Conservation (phyloP, 306 rosid species). For the Prinsepia uniflora region DNA sequence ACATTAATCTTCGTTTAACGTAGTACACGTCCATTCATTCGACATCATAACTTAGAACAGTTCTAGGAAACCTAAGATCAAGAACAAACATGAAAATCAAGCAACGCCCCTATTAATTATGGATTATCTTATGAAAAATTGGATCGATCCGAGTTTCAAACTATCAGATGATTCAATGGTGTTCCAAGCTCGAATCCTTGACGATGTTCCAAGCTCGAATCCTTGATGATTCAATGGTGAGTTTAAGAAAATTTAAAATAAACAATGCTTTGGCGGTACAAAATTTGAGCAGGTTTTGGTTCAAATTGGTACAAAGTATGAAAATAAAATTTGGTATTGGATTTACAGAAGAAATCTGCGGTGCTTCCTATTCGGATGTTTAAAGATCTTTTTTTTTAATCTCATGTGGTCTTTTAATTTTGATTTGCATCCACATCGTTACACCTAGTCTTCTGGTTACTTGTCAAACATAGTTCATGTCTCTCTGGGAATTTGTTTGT, state of each 20-base stretch:
- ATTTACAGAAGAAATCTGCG: constrained; percentile 68
- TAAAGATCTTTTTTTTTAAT: constrained; percentile 12
- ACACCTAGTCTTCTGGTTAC: constrained; percentile 4
- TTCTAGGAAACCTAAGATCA: background rate
- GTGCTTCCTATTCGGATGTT: constrained; percentile 24
- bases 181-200: constrained; percentile 43
- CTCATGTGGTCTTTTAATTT: constrained; percentile 10
- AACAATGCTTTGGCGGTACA: too few relatives aligned
- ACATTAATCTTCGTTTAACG: too few relatives aligned
- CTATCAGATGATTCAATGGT: constrained; percentile 9
- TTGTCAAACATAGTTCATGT: constrained; percentile 15
- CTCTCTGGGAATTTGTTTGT: constrained; percentile 25
- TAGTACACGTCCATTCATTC: too few relatives aligned
- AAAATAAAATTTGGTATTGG: constrained; percentile 35
- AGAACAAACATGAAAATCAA: background rate
- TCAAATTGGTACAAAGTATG: too few relatives aligned
- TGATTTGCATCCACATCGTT: constrained; percentile 2
- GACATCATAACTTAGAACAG: too few relatives aligned
- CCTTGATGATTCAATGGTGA: too few relatives aligned
- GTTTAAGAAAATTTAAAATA: too few relatives aligned
- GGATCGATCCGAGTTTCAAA: background rate
- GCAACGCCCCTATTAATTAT: background rate
- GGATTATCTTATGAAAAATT: background rate
- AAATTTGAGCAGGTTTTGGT: too few relatives aligned
- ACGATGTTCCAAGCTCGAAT: too few relatives aligned